Evolutionary conservation across 495 filamentous ascomycete genomes (phyloP), one percentile per base, ranked within the genome.

Genomic region (Xylaria cubensis): DNA sequence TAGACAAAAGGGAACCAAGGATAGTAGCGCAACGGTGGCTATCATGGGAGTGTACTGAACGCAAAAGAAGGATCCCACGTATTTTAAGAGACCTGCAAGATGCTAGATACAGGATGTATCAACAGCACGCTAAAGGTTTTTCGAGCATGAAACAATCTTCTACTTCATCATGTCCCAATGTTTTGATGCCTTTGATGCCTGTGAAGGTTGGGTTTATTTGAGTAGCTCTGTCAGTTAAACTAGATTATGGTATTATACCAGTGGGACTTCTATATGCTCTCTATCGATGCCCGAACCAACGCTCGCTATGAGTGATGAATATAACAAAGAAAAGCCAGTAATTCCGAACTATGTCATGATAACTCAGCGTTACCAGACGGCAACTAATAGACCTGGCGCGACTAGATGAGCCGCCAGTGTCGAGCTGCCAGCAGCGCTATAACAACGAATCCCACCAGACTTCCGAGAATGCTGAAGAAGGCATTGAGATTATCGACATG

Each of bases 391-490:
- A 13, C 21, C 9, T 13, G 21, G 34, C 29, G 58, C 8, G 39
- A 29, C 72, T 74, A 79, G 63, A 79, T 74, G 17, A 77, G 71
- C 21, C 74, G 72, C 53, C 71, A 72, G 34, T 69, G 73, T 48
- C 74, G 69, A 26, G 77, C 77, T 39, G 69, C n/a, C 46, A 72
- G 17, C 75, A 88, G 24, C 85, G 90, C 71, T 29, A 88, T 50
- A 7, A 89, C 51, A 51, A 90, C 86, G 74, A 95, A 90, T 10
- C 79, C 75, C 5, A 84, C 74, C 70, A 97, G 89, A 50, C 86
- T 83, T 8, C 90, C 92, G 9, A 97, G 59, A 71, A 97, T 96
- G 10, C 88, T 88, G 81, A 94, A 95, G 82, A 94, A 99, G 83
- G 95, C 93, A 17, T 77, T 83, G 19, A 95, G 81, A 36, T 86